Evolutionary conservation across 2,329 filamentous ascomycete species (phyloP).

Genomic region (Diaporthe sp.): DNA sequence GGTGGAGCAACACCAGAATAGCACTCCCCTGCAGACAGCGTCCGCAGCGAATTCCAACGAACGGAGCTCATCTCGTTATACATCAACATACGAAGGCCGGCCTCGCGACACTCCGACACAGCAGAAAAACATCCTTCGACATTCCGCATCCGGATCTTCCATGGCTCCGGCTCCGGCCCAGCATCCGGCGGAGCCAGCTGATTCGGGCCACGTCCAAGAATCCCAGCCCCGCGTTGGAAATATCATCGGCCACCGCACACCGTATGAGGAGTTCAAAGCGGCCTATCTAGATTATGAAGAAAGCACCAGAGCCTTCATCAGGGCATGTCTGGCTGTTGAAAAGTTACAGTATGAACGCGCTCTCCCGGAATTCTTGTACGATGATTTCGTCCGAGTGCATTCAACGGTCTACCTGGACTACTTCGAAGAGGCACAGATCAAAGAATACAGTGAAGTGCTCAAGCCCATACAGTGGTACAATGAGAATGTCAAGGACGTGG

Average conservation of each 20-base stretch:
- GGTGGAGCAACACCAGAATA: neutral
- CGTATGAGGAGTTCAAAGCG: constrained; percentile 46
- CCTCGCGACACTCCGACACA: neutral
- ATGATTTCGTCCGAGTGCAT: constrained; percentile 52
- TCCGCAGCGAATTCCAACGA: neutral
- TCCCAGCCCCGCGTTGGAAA: neutral
- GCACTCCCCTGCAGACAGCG: neutral
- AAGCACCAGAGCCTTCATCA: constrained; percentile 47
- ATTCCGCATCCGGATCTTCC: neutral
- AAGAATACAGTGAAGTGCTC: constrained; percentile 41
- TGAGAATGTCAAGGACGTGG: constrained; percentile 46
- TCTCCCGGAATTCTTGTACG: constrained; percentile 49
- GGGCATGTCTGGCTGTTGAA: constrained; percentile 48
- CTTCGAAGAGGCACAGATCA: constrained; percentile 44
- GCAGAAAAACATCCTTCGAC: neutral
- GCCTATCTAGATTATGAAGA: constrained; percentile 48
- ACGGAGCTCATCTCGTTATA: neutral
- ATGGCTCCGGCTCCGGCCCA: constrained; percentile 14
- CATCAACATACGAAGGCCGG: constrained; percentile 36
- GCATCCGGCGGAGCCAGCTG: neutral
- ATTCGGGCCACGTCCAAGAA: neutral
- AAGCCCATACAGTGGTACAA: constrained; percentile 51
- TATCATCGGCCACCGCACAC: constrained; percentile 26
- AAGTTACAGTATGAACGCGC: constrained; percentile 41
- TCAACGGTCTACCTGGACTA: constrained; percentile 48